Percentiles rank a stretch among this genome's conserved stretches.
Conservation (phyloP, 225 moss, liverwort and hornwort species). For the Sphagnum contortum region DNA sequence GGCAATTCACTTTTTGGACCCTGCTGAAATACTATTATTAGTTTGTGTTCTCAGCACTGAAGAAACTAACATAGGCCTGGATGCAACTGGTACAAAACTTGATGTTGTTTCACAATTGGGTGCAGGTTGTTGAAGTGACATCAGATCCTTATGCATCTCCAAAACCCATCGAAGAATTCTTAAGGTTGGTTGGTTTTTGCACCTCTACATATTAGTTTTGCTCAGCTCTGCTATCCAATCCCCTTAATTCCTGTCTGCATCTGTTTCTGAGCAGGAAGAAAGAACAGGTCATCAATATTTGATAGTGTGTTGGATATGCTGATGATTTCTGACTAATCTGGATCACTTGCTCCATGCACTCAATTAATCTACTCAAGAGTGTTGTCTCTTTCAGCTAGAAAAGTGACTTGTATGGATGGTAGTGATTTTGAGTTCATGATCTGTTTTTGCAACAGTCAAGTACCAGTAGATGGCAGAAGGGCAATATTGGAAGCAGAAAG, state of each 20-base stretch:
- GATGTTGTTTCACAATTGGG: no score
- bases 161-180: constrained; percentile 68
- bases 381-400: no score
- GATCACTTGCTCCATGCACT: not conserved
- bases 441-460: constrained; percentile 32
- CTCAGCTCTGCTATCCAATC: not conserved
- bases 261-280: not conserved
- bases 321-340: not conserved
- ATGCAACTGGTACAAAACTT: no score
- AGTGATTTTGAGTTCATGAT: not conserved
- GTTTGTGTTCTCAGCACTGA: no score
- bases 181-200: constrained; percentile 41
- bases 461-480: constrained; percentile 75
- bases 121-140: constrained; percentile 73
- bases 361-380: constrained; percentile 3
- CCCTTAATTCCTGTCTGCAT: not conserved
- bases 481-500: constrained; percentile 54
- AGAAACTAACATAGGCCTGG: no score
- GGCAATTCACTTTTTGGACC: no score
- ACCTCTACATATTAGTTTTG: not conserved
- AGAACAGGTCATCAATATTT: not conserved
- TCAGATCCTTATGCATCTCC: constrained; percentile 56
- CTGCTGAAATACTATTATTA: no score
- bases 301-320: not conserved
- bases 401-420: no score